These are phyloP conservation scores for Fagopyrum tataricum DNA, from an alignment of 148 eudicot genomes.

Conservation along the genomic window DNA sequence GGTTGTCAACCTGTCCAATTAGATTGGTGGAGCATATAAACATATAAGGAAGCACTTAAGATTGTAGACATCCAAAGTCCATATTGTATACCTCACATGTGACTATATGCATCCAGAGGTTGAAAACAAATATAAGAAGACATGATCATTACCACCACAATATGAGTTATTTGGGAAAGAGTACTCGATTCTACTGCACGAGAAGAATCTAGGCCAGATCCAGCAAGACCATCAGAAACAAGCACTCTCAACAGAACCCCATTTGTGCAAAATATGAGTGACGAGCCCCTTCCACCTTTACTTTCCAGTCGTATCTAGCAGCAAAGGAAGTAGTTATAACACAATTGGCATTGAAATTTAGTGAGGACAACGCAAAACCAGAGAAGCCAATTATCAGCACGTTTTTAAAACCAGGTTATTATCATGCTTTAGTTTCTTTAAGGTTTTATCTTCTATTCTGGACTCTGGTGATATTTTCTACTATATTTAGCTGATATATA, in stretches of 20 bases:
- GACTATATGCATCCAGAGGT: neutral
- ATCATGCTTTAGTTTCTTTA: neutral
- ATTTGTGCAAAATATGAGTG: conserved; percentile 81
- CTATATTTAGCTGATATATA: neutral
- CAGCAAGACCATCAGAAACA: conserved; percentile 40
- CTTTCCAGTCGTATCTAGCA: conserved; percentile 81
- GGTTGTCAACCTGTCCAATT: too few relatives aligned
- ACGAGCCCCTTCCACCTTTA: conserved; percentile 78
- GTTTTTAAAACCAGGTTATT: neutral
- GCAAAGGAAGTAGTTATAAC: neutral
- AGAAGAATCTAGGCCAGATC: conserved; percentile 24
- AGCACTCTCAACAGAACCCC: conserved; percentile 76
- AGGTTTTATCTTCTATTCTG: neutral
- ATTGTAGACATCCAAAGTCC: neutral
- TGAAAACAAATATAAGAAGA: conserved; percentile 3
- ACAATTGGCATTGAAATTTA: neutral
- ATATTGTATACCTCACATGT: neutral
- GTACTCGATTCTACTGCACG: conserved; percentile 16
- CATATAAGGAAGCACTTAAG: too few relatives aligned
- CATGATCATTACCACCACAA: conserved; percentile 67
- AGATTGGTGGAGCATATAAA: too few relatives aligned
- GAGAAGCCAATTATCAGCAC: neutral
- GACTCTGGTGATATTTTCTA: neutral
- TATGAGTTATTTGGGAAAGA: conserved; percentile 60
- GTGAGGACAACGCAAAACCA: neutral